A percentile compares a stretch with the other conserved stretches of the same genome.
phyloP scores from a whole-genome alignment of 2,329 filamentous ascomycete species.

The Pseudogymnoascus sp. region DNA sequence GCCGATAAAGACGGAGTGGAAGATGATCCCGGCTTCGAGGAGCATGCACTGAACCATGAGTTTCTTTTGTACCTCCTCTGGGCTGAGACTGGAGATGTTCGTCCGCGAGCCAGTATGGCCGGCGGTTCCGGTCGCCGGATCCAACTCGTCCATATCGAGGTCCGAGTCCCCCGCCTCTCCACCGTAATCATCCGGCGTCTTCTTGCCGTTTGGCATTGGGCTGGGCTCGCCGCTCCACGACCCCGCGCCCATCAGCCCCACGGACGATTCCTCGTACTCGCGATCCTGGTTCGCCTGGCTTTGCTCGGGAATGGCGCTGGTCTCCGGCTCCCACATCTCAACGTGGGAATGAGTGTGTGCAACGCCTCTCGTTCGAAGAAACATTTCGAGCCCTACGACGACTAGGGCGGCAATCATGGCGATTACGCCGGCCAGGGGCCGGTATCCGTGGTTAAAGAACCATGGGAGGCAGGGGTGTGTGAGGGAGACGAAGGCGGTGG shows the following conservation, averaged over 20 bases:
- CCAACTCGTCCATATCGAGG: constrained; percentile 54
- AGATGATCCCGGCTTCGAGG: constrained; percentile 75
- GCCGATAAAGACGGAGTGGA: constrained; percentile 79
- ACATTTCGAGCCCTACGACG: constrained; percentile 82
- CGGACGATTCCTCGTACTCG: constrained; percentile 33
- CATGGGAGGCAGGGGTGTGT: constrained; percentile 61
- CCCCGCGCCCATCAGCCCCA: constrained; percentile 50
- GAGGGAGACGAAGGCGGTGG: constrained; percentile 52
- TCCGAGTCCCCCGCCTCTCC: constrained; percentile 44
- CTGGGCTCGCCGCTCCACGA: constrained; percentile 52
- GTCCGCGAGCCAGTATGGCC: constrained; percentile 20
- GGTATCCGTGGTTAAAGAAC: constrained; percentile 74
- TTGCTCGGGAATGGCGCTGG: constrained; percentile 20
- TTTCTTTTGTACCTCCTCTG: constrained; percentile 52
- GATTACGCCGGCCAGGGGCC: constrained; percentile 70
- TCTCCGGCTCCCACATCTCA: constrained; percentile 17
- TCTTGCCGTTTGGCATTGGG: constrained; percentile 31
- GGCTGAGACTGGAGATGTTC: constrained; percentile 27
- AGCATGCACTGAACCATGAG: constrained; percentile 70
- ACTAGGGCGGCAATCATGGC: constrained; percentile 75
- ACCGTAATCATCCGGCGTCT: constrained; percentile 27
- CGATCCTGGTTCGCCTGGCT: constrained; percentile 29
- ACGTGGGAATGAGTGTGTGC: constrained; percentile 52
- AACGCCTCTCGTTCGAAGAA: constrained; percentile 66
- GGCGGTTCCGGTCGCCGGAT: constrained; percentile 33